phyloP scores from a whole-genome alignment of 495 filamentous ascomycete genomes.

The Xylaria telfairii region DNA sequence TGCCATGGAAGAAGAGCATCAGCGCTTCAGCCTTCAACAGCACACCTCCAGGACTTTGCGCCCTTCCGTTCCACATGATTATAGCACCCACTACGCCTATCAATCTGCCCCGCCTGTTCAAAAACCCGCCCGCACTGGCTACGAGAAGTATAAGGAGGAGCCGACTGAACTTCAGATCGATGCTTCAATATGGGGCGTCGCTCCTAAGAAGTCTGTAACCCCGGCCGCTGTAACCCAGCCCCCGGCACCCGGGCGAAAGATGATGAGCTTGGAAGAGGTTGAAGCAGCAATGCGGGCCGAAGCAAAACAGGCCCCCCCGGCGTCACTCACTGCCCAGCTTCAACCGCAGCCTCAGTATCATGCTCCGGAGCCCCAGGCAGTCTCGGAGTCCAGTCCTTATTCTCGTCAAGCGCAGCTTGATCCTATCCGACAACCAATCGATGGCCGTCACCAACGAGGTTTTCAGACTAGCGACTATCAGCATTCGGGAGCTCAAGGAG shows the following conservation, averaged over 20 bases:
- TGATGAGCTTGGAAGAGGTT: slow-evolving; percentile 96
- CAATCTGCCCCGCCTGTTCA: slow-evolving; percentile 43
- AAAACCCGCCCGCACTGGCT: slow-evolving; percentile 74
- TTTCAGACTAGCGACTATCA: slow-evolving; percentile 35
- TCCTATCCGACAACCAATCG: slow-evolving; percentile 33
- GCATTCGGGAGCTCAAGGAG: slow-evolving; percentile 29
- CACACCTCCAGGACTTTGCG: slow-evolving; percentile 50
- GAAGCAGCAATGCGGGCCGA: slow-evolving; percentile 89
- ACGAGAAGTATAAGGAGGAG: slow-evolving; percentile 81
- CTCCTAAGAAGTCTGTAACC: slow-evolving; percentile 62
- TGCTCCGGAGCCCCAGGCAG: slow-evolving; percentile 39
- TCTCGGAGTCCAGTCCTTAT: slow-evolving; percentile 35
- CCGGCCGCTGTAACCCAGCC: slow-evolving; percentile 35
- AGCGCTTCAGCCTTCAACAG: slow-evolving; percentile 74
- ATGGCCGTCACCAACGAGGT: slow-evolving; percentile 34
- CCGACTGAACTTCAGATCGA: slow-evolving; percentile 90
- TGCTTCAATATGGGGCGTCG: slow-evolving; percentile 88
- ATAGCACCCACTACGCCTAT: slow-evolving; percentile 47
- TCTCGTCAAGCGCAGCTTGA: slow-evolving; percentile 34
- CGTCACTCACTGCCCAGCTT: slow-evolving; percentile 34
- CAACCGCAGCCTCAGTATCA: slow-evolving; percentile 42
- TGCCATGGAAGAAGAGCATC: slow-evolving; percentile 87
- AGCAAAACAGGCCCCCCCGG: slow-evolving; percentile 47
- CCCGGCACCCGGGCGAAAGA: slow-evolving; percentile 65
- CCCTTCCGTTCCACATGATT: slow-evolving; percentile 31